These are phyloP conservation scores for Suhomyces prunicola DNA, from an alignment of 805 yeast species.

Conservation along the genomic window DNA sequence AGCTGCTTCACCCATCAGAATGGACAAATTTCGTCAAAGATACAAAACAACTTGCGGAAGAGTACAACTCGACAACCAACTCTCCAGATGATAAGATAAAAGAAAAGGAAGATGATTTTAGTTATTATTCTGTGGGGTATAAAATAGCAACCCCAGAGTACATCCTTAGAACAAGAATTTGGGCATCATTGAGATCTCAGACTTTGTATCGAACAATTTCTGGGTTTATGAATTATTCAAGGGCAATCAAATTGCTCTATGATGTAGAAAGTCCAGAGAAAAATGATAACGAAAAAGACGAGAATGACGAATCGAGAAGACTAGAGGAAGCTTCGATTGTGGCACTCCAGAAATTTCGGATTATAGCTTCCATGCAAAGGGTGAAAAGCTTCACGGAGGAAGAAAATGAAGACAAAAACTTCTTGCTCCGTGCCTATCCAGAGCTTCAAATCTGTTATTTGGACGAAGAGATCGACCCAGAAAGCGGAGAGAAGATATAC, in stretches of 20 bases:
- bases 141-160: constrained; percentile 48
- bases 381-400: constrained; percentile 51
- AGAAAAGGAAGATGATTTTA: constrained; percentile 38
- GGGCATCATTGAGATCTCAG: constrained; percentile 48
- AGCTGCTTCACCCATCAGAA: constrained; percentile 53
- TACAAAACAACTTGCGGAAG: constrained; percentile 53
- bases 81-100: constrained; percentile 10
- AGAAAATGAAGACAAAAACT: constrained; percentile 57
- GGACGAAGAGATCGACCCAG: constrained; percentile 47
- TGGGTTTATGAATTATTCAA: constrained; percentile 47
- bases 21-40: constrained; percentile 58
- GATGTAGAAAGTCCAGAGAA: constrained; percentile 44
- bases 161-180: constrained; percentile 44
- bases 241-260: constrained; percentile 43
- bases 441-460: constrained; percentile 63
- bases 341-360: constrained; percentile 61
- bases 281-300: constrained; percentile 13
- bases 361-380: constrained; percentile 65
- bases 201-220: constrained; percentile 46
- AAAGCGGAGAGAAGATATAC: constrained; percentile 43
- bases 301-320: constrained; percentile 34
- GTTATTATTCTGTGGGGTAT: constrained; percentile 47
- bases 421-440: constrained; percentile 62
- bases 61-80: constrained; percentile 26
- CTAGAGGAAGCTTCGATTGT: constrained; percentile 48